Percentiles rank a stretch among this genome's conserved stretches.
Evolutionary conservation across 768 basidiomycete species (phyloP).

Genomic region (Hericium rajendrae): DNA sequence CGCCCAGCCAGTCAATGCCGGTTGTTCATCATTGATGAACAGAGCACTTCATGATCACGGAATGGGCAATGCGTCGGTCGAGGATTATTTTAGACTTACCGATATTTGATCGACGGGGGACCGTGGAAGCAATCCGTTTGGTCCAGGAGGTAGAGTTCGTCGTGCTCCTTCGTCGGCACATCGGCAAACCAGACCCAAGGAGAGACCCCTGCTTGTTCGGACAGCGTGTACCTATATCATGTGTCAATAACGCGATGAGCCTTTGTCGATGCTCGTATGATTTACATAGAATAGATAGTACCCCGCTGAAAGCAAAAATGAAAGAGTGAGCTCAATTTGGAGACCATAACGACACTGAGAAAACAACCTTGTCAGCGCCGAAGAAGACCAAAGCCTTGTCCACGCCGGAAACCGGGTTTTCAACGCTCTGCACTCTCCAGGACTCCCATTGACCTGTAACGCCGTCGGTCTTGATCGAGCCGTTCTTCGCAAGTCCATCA

Average conservation of each 20-base stretch:
- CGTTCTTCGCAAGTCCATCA: background rate
- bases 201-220: background rate
- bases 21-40: background rate
- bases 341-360: too few species aligned
- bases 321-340: too few species aligned
- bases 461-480: background rate
- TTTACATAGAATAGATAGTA: background rate
- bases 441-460: background rate
- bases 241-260: background rate
- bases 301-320: background rate
- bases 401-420: background rate
- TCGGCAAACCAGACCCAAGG: background rate
- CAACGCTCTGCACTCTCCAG: background rate
- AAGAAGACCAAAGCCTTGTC: background rate
- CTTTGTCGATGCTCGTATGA: background rate
- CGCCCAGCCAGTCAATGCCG: background rate
- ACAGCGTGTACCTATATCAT: background rate
- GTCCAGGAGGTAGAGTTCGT: background rate
- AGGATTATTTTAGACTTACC: background rate
- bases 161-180: background rate
- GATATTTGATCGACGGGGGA: background rate
- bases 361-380: background rate
- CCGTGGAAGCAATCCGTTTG: background rate
- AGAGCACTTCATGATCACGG: background rate
- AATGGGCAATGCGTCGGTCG: background rate